phyloP scores from a whole-genome alignment of 345 rosid species.

The Rhodamnia argentea region DNA sequence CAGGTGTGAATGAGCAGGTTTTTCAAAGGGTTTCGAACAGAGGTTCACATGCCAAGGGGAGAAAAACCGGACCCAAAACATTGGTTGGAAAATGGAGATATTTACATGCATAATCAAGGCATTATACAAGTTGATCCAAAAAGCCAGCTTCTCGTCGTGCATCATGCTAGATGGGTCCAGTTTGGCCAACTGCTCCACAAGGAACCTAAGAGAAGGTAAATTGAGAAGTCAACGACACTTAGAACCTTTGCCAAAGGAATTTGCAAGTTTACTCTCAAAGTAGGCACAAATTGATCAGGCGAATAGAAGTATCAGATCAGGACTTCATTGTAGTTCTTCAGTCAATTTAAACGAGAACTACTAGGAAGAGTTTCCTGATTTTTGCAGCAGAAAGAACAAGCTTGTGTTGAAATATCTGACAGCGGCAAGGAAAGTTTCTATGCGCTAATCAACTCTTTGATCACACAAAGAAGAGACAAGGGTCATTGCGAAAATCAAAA shows the following conservation, averaged over 20 bases:
- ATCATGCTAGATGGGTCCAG: constrained; percentile 35
- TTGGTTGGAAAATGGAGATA: constrained; percentile 2
- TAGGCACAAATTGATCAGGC: neutral
- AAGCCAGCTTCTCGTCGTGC: constrained; percentile 49
- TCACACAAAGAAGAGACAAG: neutral
- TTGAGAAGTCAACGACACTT: neutral
- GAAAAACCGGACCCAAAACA: neutral
- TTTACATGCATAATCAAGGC: constrained; percentile 70
- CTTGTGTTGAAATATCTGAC: neutral
- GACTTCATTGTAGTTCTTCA: neutral
- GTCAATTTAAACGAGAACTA: neutral
- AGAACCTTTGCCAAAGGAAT: neutral
- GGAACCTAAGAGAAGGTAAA: constrained; percentile 23
- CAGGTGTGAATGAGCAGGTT: neutral
- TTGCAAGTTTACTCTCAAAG: neutral
- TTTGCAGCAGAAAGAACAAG: neutral
- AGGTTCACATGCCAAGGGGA: neutral
- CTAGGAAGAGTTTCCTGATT: neutral
- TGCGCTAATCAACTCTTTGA: neutral
- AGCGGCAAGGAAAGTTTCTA: neutral
- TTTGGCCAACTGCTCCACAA: constrained; percentile 52
- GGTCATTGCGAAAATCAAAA: neutral
- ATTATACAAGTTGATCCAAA: constrained; percentile 66
- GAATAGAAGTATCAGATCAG: neutral
- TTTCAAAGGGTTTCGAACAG: neutral